A percentile compares a stretch with the other conserved stretches of the same genome.
phyloP scores from a whole-genome alignment of 2,329 filamentous ascomycete species.

The Sporothrix pseudoabietina region DNA sequence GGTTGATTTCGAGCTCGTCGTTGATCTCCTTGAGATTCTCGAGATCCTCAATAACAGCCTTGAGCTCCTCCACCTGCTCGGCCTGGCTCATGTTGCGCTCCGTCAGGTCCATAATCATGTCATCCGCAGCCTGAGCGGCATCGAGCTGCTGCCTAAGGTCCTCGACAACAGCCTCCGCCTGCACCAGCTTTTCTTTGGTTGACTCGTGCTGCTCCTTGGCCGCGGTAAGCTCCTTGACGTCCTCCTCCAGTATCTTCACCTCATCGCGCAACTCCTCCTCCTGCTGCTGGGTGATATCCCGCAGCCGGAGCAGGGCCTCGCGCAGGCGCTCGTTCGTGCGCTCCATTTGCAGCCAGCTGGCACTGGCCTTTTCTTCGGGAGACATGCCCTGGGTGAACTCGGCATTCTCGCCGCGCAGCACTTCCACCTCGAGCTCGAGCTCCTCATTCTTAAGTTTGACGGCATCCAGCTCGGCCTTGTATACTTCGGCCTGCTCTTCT shows the following conservation, averaged over 20 bases:
- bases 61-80: slow-evolving; percentile 81
- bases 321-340: slow-evolving; percentile 83
- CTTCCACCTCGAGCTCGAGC: slow-evolving; percentile 82
- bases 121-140: slow-evolving; percentile 81
- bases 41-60: slow-evolving; percentile 79
- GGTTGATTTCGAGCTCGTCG: slow-evolving; percentile 91
- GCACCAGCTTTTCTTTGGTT: slow-evolving; percentile 71
- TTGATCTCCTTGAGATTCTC: slow-evolving; percentile 89
- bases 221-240: slow-evolving; percentile 66
- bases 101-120: slow-evolving; percentile 90
- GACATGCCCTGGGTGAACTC: slow-evolving; percentile 84
- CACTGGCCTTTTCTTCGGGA: slow-evolving; percentile 81
- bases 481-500: slow-evolving; percentile 83
- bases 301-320: slow-evolving; percentile 79
- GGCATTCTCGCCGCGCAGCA: slow-evolving; percentile 82
- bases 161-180: slow-evolving; percentile 74
- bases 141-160: slow-evolving; percentile 91
- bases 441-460: slow-evolving; percentile 79
- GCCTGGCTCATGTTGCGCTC: slow-evolving; percentile 83
- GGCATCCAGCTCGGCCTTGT: slow-evolving; percentile 77
- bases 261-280: slow-evolving; percentile 78
- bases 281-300: slow-evolving; percentile 83
- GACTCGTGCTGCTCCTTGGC: slow-evolving; percentile 70
- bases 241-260: slow-evolving; percentile 71
- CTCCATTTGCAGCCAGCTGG: slow-evolving; percentile 90